phyloP scores from a whole-genome alignment of 192 early-diverging fungal genomes.

The Bifiguratus adelaidae region DNA sequence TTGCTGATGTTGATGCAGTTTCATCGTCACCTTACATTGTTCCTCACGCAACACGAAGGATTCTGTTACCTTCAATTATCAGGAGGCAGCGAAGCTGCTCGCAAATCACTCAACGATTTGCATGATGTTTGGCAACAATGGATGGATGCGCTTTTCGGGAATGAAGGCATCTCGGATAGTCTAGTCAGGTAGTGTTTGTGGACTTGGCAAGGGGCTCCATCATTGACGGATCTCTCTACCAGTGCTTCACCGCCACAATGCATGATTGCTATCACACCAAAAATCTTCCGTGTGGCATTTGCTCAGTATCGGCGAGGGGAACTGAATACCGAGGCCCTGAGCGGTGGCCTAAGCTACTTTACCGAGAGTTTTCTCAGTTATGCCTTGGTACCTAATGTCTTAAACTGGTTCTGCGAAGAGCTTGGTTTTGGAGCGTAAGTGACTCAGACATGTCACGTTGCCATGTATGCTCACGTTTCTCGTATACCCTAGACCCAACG shows the following conservation, averaged over 20 bases:
- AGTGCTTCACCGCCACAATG: neutral
- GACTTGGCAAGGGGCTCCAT: no score
- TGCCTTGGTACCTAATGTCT: constrained; percentile 7
- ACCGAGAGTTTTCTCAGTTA: constrained; percentile 15
- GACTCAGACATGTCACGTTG: no score
- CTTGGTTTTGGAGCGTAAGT: constrained; percentile 2
- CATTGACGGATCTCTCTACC: no score
- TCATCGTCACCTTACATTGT: neutral
- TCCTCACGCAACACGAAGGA: constrained; percentile 4
- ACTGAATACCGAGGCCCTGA: constrained; percentile 8
- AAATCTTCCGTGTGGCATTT: no score
- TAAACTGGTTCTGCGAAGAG: constrained; percentile 13
- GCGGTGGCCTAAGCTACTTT: constrained; percentile 13
- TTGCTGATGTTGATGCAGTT: no score
- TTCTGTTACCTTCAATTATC: constrained; percentile 7
- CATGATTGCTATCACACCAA: neutral
- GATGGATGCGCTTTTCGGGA: constrained; percentile 10
- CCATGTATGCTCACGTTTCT: no score
- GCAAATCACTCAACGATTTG: no score
- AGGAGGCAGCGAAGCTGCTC: constrained; percentile 4
- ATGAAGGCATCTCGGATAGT: constrained; percentile 17
- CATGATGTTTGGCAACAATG: no score
- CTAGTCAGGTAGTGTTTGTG: constrained; percentile 7
- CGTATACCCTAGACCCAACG: no score
- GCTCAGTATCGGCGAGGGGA: no score